Base-by-base conservation (phyloP, 305 asterid genomes). In the Fraxinus albicans region DNA sequence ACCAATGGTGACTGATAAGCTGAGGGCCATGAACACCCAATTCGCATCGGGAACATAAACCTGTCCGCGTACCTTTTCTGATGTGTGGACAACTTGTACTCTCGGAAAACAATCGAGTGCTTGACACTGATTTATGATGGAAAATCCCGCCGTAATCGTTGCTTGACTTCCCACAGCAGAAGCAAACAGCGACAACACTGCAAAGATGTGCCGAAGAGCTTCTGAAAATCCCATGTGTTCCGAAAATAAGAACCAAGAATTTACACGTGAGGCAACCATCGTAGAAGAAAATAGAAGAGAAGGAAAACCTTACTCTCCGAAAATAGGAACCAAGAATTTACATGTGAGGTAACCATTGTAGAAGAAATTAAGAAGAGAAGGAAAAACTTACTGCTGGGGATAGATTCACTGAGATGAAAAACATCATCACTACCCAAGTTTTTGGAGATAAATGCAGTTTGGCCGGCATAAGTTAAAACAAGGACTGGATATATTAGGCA, bases 121-220 rank as follows among this genome's bases (percentile, higher is more conserved):
- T 77, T 91, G 98, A 79, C 98, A 92, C 86, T 96, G 99, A 85
- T 96, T 93, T 88, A 93, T 91, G 87, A 94, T 93, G 85, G 99
- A 96, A 89, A 94, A 96, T 5, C 97, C 93, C 1, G 97, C 99
- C 7, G 98, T 92, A 19, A 96, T 94, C 33, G 98, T 94, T 42
- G 97, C 99, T 86, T 96, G 99, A 86, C 99, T 96, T 82, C 98
- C 99, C n/a, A 96, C 96, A 0, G 95, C 98, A 4, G 99, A 91
- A 82, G 99, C 98, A 84, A 96, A 88, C 83, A 94, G 81, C 3
- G 99, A 91, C 85, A 96, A 70, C 80, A 91, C 92, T 4, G 97
- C 92, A 82, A 96, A 93, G 53, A 87, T 87, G 70, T 93, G 98
- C 87, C 91, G 94, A 88, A 89, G 91, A 82, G 84, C 84, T 86